Percentiles rank a stretch among this genome's conserved stretches.
phyloP scores from a whole-genome alignment of 257 asterid genomes.

The Rauvolfia tetraphylla region DNA sequence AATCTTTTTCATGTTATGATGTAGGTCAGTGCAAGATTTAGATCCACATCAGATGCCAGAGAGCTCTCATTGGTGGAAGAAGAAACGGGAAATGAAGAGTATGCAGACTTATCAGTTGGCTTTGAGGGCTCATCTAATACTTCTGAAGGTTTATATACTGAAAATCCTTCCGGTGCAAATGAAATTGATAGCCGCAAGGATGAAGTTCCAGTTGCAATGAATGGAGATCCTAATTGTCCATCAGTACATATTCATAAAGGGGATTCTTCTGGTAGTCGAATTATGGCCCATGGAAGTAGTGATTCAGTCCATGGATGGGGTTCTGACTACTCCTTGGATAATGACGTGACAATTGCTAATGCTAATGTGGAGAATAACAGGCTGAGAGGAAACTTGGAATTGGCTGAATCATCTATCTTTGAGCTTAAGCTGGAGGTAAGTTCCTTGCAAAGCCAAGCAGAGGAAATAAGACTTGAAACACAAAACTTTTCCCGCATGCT shows the following conservation, averaged over 20 bases:
- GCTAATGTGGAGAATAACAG: constrained; percentile 67
- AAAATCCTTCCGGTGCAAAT: constrained; percentile 46
- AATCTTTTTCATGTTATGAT: constrained; percentile 9
- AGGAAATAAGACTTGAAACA: constrained; percentile 66
- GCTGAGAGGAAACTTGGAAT: constrained; percentile 68
- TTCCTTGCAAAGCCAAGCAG: constrained; percentile 69
- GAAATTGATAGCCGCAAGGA: constrained; percentile 52
- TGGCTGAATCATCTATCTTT: constrained; percentile 69
- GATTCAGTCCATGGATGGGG: constrained; percentile 56
- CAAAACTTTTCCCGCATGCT: constrained; percentile 50
- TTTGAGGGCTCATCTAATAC: constrained; percentile 81
- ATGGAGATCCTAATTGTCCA: constrained; percentile 38
- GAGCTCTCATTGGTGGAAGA: constrained; percentile 72
- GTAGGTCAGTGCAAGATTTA: constrained; percentile 57
- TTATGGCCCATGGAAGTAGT: constrained; percentile 37
- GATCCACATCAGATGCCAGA: constrained; percentile 54
- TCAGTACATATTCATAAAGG: constrained; percentile 43
- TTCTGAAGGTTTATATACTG: constrained; percentile 78
- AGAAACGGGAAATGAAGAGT: constrained; percentile 59
- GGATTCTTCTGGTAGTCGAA: constrained; percentile 49
- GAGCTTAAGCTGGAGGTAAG: constrained; percentile 76
- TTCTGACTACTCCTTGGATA: constrained; percentile 52
- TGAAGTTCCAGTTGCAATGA: constrained; percentile 36
- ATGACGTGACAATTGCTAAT: constrained; percentile 54
- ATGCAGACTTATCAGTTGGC: constrained; percentile 57